These are phyloP conservation scores for Kuraishia ogatae DNA, from an alignment of 805 yeast species.

Conservation along the genomic window DNA sequence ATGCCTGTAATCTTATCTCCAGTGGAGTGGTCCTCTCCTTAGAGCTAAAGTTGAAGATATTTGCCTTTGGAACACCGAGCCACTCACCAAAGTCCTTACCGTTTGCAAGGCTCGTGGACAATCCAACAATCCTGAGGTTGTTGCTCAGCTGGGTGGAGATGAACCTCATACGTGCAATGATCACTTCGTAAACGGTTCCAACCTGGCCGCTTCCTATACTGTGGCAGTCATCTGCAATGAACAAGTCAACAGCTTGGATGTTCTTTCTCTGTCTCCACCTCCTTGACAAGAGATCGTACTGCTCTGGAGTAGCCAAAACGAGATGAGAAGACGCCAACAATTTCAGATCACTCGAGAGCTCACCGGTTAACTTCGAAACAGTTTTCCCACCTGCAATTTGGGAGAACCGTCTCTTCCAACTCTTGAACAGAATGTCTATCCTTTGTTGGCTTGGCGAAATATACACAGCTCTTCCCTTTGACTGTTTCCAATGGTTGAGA, in stretches of 20 bases:
- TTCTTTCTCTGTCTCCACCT: constrained; percentile 77
- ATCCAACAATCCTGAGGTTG: constrained; percentile 53
- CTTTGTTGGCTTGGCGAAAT: constrained; percentile 54
- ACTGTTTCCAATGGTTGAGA: constrained; percentile 62
- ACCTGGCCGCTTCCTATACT: constrained; percentile 43
- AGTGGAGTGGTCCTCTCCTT: constrained; percentile 47
- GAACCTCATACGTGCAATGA: constrained; percentile 63
- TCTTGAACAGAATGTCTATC: constrained; percentile 33
- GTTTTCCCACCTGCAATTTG: constrained; percentile 46
- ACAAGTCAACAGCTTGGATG: constrained; percentile 56
- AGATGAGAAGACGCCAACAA: constrained; percentile 55
- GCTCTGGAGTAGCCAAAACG: constrained; percentile 69
- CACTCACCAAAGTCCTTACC: constrained; percentile 78
- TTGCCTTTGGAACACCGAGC: constrained; percentile 61
- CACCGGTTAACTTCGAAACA: constrained; percentile 52
- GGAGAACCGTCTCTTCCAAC: constrained; percentile 47
- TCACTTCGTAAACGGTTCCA: constrained; percentile 63
- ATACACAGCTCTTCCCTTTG: constrained; percentile 64
- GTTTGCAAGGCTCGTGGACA: constrained; percentile 63
- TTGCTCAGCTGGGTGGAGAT: constrained; percentile 58
- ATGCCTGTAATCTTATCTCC: constrained; percentile 46
- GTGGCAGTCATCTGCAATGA: constrained; percentile 73
- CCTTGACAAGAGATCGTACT: constrained; percentile 65
- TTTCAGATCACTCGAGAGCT: constrained; percentile 42
- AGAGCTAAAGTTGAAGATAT: constrained; percentile 65